Evolutionary conservation across 352 stramenopile genomes (phyloP).

Genomic region (Phytophthora cryptogea): DNA sequence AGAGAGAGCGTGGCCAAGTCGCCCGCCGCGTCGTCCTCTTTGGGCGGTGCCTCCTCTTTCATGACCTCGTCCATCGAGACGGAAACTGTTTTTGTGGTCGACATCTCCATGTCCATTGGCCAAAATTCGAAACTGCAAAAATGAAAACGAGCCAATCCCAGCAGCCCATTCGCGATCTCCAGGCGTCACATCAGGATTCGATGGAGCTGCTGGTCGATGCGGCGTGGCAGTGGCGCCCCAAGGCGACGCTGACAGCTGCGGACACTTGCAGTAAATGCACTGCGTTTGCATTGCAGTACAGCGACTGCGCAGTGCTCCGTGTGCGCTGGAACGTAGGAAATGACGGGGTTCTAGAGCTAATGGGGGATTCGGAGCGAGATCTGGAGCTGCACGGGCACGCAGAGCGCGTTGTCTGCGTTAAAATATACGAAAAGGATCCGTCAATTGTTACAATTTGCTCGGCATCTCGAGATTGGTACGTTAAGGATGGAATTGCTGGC

Average conservation of each 20-base stretch:
- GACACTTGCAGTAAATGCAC: constrained; percentile 42
- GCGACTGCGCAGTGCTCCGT: constrained; percentile 51
- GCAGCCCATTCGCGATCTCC: constrained; percentile 11
- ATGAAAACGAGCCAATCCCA: constrained; percentile 13
- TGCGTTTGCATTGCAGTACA: constrained; percentile 54
- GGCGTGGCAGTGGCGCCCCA: constrained; percentile 53
- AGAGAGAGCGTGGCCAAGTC: constrained; percentile 25
- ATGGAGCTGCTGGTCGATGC: constrained; percentile 46
- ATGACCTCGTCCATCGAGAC: constrained; percentile 20
- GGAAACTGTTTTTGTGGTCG: constrained; percentile 17
- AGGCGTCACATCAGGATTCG: constrained; percentile 17
- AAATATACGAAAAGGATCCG: constrained; percentile 26
- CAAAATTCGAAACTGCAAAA: constrained; percentile 3
- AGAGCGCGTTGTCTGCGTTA: constrained; percentile 48
- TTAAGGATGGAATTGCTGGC: not conserved
- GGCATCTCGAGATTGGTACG: constrained; percentile 68
- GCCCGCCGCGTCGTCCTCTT: constrained; percentile 19
- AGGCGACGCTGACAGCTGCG: constrained; percentile 41
- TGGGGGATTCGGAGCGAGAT: constrained; percentile 32
- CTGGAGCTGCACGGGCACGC: constrained; percentile 59
- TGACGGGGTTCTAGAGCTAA: constrained; percentile 20
- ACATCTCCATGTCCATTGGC: constrained; percentile 21
- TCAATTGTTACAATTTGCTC: constrained; percentile 49
- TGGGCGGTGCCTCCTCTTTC: constrained; percentile 22
- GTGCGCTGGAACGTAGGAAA: constrained; percentile 37